Base-by-base conservation (phyloP, 2,329 filamentous ascomycete genomes). In the Pestalotiopsis sp. region DNA sequence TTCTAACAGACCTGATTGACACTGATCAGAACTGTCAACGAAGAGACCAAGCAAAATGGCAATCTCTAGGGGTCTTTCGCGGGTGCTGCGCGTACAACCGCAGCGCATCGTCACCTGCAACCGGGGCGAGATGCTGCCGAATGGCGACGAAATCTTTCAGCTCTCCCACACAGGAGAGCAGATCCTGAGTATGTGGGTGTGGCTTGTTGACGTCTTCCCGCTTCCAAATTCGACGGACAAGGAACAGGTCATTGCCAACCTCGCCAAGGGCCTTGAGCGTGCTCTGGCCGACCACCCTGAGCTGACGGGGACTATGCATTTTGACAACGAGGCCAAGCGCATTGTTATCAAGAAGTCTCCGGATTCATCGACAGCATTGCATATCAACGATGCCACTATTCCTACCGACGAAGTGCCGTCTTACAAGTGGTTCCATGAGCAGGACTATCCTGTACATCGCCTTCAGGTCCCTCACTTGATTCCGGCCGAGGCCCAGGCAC, bases 311-410 rank as follows among this genome's bases (percentile, higher is more conserved):
- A 65, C 63, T 20, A 65, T 65, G 63, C 63, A 65, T 23, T 65
- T 57, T n/a, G 63, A 65, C 41, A 65, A 65, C 41, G 63, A n/a
- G 4, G 25, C 63, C 63, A 65, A 65, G 45, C 63, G 63, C 63
- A 65, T 65, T 11, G 20, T 52, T 9, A 52, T 52, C 45, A 52
- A 52, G n/a, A 52, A 20, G 45, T 1, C 45, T n/a, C 17, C 7
- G 17, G n/a, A 23, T 17, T 17, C 45, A 5, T n/a, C 45, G 3
- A 9, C 45, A 20, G 45, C 45, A 52, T 52, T 52, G 45, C n/a
- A 52, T n/a, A 52, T 52, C 45, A 52, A 23, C 17, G 45, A 52
- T 12, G 45, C 45, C n/a, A 23, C 45, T 3, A 6, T 9, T 1
- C 17, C n/a, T 11, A 52, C n/a, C 25, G 27, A 52, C 3, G 45